phyloP scores from a whole-genome alignment of 192 early-diverging fungal genomes.

The Coemansia sp. region DNA sequence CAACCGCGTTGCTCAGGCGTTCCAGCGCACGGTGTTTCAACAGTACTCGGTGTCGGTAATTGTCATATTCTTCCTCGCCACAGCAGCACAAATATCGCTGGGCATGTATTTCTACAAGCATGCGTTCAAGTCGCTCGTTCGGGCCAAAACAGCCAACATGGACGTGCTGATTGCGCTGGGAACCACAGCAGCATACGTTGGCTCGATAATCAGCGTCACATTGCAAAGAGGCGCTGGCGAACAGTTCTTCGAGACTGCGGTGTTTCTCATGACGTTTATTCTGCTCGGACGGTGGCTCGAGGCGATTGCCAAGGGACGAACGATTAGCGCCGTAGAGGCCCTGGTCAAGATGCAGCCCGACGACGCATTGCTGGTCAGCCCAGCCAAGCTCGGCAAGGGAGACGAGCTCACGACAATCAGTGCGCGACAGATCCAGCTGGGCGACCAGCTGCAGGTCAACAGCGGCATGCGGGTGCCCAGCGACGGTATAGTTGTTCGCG shows the following conservation, averaged over 20 bases:
- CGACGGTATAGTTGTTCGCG: slow-evolving; percentile 46
- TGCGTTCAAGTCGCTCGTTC: slow-evolving; percentile 74
- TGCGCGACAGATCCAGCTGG: slow-evolving; percentile 44
- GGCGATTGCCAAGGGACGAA: slow-evolving; percentile 88
- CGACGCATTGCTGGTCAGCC: slow-evolving; percentile 34
- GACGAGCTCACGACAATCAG: slow-evolving; percentile 31
- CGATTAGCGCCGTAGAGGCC: slow-evolving; percentile 74
- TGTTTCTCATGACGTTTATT: slow-evolving; percentile 90
- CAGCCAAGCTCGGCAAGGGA: slow-evolving; percentile 6
- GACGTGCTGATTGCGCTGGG: slow-evolving; percentile 89
- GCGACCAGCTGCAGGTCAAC: slow-evolving; percentile 52
- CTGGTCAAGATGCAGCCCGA: slow-evolving; percentile 62
- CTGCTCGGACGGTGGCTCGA: slow-evolving; percentile 89
- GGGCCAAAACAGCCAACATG: slow-evolving; percentile 87
- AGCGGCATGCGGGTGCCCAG: slow-evolving; percentile 69
- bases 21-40: slow-evolving; percentile 47
- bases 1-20: slow-evolving; percentile 32
- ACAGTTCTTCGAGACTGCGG: slow-evolving; percentile 92
- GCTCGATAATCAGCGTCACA: slow-evolving; percentile 68
- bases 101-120: slow-evolving; percentile 77
- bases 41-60: slow-evolving; percentile 47
- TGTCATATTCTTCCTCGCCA: slow-evolving; percentile 69
- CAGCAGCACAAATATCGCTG: slow-evolving; percentile 86
- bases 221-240: slow-evolving; percentile 58
- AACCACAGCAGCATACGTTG: slow-evolving; percentile 79